Evolutionary conservation across 805 yeast genomes (phyloP).

Genomic region (Starmera quercuum): DNA sequence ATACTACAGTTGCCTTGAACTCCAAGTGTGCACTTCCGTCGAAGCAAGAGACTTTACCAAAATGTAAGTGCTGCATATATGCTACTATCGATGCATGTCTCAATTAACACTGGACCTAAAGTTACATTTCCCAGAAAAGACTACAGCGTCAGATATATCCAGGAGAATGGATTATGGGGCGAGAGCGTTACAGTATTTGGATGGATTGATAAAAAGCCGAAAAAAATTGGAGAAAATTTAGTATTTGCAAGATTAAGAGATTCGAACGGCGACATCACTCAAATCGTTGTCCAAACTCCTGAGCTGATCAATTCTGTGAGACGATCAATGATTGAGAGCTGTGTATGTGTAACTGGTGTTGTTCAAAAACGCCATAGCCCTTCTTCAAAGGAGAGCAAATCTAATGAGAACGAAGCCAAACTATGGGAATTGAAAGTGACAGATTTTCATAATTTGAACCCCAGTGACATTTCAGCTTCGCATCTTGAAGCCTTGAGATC

Average conservation of each 20-base stretch:
- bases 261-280: slow-evolving; percentile 56
- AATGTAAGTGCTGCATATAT: slow-evolving; percentile 1
- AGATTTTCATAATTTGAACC: slow-evolving; percentile 49
- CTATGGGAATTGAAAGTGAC: slow-evolving; percentile 54
- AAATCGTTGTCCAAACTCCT: slow-evolving; percentile 37
- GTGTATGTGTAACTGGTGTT: slow-evolving; percentile 57
- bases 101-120: background rate
- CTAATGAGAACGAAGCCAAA: slow-evolving; percentile 8
- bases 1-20: too few species aligned
- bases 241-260: slow-evolving; percentile 77
- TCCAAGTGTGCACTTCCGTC: slow-evolving; percentile 2
- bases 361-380: slow-evolving; percentile 30
- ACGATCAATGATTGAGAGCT: slow-evolving; percentile 61
- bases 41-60: slow-evolving; percentile 1
- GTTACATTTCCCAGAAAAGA: slow-evolving; percentile 18
- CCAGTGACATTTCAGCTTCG: slow-evolving; percentile 56
- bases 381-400: slow-evolving; percentile 11
- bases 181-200: slow-evolving; percentile 55
- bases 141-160: slow-evolving; percentile 10
- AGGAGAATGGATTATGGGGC: slow-evolving; percentile 1
- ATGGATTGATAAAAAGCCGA: slow-evolving; percentile 75
- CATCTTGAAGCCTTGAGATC: slow-evolving; percentile 57
- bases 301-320: slow-evolving; percentile 31
- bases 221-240: slow-evolving; percentile 54
- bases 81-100: background rate